Evolutionary conservation across 1,284 basidiomycete genomes (phyloP).

Genomic region (Rhodofomes roseus): DNA sequence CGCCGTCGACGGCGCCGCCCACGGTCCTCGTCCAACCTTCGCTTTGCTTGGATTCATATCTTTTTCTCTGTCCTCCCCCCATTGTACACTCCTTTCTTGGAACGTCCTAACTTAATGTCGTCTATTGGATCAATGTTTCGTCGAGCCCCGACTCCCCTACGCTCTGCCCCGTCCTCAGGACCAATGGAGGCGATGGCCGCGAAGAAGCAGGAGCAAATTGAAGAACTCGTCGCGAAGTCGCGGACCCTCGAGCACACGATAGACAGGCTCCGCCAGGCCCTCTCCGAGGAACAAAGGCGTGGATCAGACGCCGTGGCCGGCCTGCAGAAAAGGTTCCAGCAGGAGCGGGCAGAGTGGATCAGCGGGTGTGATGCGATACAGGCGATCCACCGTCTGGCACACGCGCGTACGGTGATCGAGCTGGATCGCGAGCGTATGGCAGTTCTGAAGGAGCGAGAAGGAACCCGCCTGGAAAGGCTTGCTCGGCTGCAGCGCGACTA

Average conservation of each 20-base stretch:
- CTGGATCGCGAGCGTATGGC: constrained; percentile 48
- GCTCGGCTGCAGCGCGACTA: constrained; percentile 57
- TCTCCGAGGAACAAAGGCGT: constrained; percentile 38
- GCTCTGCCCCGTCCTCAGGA: constrained; percentile 26
- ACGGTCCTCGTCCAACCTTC: not conserved
- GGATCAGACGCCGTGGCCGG: constrained; percentile 39
- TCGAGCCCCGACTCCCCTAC: constrained; percentile 16
- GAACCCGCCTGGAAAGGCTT: constrained; percentile 49
- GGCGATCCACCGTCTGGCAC: constrained; percentile 57
- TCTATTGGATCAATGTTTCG: constrained; percentile 16
- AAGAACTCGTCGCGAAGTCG: constrained; percentile 62
- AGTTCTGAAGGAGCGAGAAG: constrained; percentile 49
- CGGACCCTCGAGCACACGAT: constrained; percentile 56
- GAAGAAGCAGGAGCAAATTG: constrained; percentile 60
- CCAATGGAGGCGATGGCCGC: constrained; percentile 49
- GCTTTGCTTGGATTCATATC: not conserved
- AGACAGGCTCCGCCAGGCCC: constrained; percentile 30
- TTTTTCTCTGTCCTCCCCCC: not conserved
- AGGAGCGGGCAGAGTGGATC: constrained; percentile 54
- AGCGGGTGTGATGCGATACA: constrained; percentile 60
- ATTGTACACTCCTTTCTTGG: not conserved
- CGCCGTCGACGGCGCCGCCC: not conserved
- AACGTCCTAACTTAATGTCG: not conserved
- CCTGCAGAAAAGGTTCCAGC: constrained; percentile 45
- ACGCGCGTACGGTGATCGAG: constrained; percentile 48